Evolutionary conservation across 177 flowering plant species (phyloP).

Genomic region (Vitis hybrid): DNA sequence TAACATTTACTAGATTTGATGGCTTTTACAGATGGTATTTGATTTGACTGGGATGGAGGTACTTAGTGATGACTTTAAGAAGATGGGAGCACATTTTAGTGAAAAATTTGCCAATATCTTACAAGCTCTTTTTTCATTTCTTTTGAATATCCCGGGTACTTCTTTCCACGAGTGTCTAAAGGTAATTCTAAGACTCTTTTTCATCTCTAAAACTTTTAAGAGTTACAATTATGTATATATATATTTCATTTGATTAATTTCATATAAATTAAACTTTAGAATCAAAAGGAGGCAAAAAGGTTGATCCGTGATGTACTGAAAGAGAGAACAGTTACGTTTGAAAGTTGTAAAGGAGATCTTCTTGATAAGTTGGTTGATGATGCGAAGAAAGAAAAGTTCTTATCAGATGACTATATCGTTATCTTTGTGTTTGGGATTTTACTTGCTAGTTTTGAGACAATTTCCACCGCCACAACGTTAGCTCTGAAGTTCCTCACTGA

Average conservation of each 20-base stretch:
- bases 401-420: constrained; percentile 14
- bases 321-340: not conserved
- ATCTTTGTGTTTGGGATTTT: constrained; percentile 23
- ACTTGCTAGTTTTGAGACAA: constrained; percentile 29
- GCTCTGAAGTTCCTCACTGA: constrained; percentile 23
- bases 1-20: not conserved
- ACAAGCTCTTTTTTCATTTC: constrained; percentile 17
- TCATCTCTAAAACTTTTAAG: no score
- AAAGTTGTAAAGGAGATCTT: constrained; percentile 17
- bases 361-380: constrained; percentile 19
- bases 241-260: not conserved
- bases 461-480: constrained; percentile 18
- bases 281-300: not conserved
- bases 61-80: constrained; percentile 18
- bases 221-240: no score
- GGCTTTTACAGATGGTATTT: constrained; percentile 15
- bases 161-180: constrained; percentile 13
- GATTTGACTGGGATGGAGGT: constrained; percentile 18
- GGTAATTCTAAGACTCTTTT: constrained; percentile 4
- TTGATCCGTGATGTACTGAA: not conserved
- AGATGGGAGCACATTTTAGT: not conserved
- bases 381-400: constrained; percentile 15
- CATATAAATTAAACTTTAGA: not conserved
- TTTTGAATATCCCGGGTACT: constrained; percentile 29
- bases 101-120: constrained; percentile 12